These are phyloP conservation scores for Magnusiomyces tetraspermus DNA, from an alignment of 1,139 yeast genomes.

Conservation along the genomic window DNA sequence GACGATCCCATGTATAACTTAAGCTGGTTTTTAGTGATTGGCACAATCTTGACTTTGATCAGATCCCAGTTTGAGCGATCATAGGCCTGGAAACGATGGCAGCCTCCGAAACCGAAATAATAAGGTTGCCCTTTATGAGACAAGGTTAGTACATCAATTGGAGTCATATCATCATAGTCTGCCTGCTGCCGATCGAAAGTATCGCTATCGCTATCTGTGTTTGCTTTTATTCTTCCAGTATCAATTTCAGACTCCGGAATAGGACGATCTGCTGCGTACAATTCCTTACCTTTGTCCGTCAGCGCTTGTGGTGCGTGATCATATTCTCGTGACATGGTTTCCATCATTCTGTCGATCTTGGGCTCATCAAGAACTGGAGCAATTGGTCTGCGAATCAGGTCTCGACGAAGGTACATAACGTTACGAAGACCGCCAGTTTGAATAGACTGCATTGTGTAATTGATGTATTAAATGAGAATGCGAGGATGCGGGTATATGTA, in stretches of 20 bases:
- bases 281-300: conserved; percentile 1
- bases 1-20: conserved; percentile 16
- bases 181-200: background rate
- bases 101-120: conserved; percentile 72
- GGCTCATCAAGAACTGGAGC: conserved; percentile 68
- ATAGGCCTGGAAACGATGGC: conserved; percentile 58
- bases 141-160: conserved; percentile 59
- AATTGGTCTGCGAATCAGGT: conserved; percentile 64
- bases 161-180: conserved; percentile 22
- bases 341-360: conserved; percentile 71
- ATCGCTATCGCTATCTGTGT: background rate
- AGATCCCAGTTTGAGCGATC: conserved; percentile 13
- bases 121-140: conserved; percentile 50
- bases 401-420: conserved; percentile 51
- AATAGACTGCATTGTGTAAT: conserved; percentile 32
- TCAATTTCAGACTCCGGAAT: conserved; percentile 3
- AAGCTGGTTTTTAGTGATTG: conserved; percentile 16
- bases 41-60: conserved; percentile 17
- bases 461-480: too few species aligned
- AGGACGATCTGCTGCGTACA: background rate
- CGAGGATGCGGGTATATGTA: too few species aligned
- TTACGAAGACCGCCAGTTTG: conserved; percentile 41
- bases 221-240: background rate
- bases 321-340: conserved; percentile 40
- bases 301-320: background rate